phyloP scores from a whole-genome alignment of 805 yeast species.

The Komagataella phaffii region DNA sequence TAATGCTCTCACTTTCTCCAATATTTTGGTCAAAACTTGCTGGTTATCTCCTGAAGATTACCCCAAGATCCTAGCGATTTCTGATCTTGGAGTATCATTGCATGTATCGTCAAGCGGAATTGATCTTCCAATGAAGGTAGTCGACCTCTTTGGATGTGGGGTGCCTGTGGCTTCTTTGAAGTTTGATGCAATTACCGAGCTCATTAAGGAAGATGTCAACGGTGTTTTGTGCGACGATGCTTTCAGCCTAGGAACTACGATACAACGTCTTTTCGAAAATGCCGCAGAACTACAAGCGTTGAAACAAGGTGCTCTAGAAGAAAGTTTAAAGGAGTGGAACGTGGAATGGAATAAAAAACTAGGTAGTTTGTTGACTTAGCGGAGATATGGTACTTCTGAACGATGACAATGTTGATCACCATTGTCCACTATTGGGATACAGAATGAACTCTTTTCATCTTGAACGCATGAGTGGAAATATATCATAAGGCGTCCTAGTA shows the following conservation, averaged over 20 bases:
- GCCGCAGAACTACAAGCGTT: constrained; percentile 20
- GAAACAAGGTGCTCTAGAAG: constrained; percentile 59
- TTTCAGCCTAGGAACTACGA: constrained; percentile 28
- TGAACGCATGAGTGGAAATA: no score
- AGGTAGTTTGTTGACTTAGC: constrained; percentile 36
- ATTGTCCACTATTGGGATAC: no score
- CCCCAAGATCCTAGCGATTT: constrained; percentile 58
- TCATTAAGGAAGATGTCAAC: constrained; percentile 55
- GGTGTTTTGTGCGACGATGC: constrained; percentile 45
- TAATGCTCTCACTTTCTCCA: constrained; percentile 22
- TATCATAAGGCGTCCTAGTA: no score
- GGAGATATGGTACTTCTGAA: background rate
- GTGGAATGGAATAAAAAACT: constrained; percentile 52
- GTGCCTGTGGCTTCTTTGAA: constrained; percentile 74
- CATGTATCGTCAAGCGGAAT: constrained; percentile 89
- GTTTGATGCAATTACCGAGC: constrained; percentile 68
- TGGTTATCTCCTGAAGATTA: constrained; percentile 79
- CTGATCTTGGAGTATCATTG: constrained; percentile 82
- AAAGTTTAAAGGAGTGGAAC: constrained; percentile 62
- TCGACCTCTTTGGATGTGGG: constrained; percentile 94
- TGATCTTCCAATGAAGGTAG: constrained; percentile 94
- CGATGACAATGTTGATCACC: background rate
- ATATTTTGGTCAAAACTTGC: constrained; percentile 43
- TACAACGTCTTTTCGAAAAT: constrained; percentile 20
- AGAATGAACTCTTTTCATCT: no score